A percentile compares a stretch with the other conserved stretches of the same genome.
phyloP scores from a whole-genome alignment of 257 asterid genomes.

The Perilla frutescens region DNA sequence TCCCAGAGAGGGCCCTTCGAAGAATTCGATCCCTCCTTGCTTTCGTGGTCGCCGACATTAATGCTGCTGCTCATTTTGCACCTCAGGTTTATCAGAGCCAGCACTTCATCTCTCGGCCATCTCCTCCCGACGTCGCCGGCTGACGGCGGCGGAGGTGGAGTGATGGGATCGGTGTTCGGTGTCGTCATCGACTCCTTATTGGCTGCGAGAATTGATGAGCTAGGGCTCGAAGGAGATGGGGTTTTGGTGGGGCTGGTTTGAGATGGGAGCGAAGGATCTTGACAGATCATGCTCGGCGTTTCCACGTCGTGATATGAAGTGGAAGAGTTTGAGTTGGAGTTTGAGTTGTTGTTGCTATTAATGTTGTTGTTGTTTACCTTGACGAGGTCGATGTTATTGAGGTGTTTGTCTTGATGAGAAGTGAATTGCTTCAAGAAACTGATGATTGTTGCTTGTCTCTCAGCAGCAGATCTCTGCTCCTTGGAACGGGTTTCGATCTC shows the following conservation, averaged over 20 bases:
- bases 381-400: conserved; percentile 23
- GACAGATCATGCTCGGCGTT: not conserved
- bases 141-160: not conserved
- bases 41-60: conserved; percentile 22
- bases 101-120: conserved; percentile 87
- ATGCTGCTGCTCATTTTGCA: conserved; percentile 44
- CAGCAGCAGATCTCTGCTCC: conserved; percentile 54
- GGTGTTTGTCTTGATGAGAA: conserved; percentile 33
- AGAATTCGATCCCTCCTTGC: not conserved
- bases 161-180: no score
- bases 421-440: conserved; percentile 57
- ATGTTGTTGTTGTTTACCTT: not conserved
- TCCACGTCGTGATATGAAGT: not conserved
- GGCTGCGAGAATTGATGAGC: not conserved
- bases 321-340: conserved; percentile 2
- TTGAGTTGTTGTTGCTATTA: not conserved
- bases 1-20: conserved; percentile 81
- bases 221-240: conserved; percentile 41
- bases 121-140: conserved; percentile 49
- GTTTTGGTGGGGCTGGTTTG: conserved; percentile 13
- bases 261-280: no score
- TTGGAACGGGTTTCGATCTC: conserved; percentile 54
- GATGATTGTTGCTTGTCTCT: conserved; percentile 59
- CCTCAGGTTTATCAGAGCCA: conserved; percentile 70
- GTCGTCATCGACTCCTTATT: not conserved